phyloP scores from a whole-genome alignment of 768 basidiomycete species.

The Kwoniella shandongensis region DNA sequence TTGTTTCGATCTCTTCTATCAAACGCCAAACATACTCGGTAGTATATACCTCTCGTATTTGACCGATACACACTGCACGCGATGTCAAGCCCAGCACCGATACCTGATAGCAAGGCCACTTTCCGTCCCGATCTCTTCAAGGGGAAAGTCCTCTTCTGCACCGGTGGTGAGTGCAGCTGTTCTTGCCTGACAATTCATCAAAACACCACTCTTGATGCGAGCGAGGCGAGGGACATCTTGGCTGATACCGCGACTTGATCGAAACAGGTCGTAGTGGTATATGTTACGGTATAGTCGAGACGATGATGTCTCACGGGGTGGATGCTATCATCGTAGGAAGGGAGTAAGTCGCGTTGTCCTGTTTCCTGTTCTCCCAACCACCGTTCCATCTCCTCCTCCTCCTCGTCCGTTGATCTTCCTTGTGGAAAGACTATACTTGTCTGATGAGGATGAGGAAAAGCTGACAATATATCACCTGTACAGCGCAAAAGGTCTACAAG shows the following conservation, averaged over 20 bases:
- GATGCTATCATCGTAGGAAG: conserved; percentile 79
- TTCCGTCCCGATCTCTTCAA: conserved; percentile 69
- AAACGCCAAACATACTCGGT: too few species aligned
- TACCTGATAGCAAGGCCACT: conserved; percentile 1
- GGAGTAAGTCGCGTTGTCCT: conserved; percentile 76
- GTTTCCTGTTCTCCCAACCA: not conserved
- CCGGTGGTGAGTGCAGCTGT: conserved; percentile 62
- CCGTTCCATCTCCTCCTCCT: not conserved
- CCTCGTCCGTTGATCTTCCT: not conserved
- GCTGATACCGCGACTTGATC: not conserved
- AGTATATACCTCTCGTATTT: too few species aligned
- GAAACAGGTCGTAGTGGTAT: conserved; percentile 67
- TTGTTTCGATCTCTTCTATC: too few species aligned
- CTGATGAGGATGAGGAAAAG: not conserved
- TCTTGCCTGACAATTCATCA: too few species aligned
- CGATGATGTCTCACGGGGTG: conserved; percentile 72
- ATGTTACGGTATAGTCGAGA: conserved; percentile 81
- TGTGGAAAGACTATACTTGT: not conserved
- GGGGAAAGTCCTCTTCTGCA: conserved; percentile 78
- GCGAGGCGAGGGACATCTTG: not conserved
- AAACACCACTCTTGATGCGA: not conserved
- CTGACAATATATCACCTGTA: too few species aligned
- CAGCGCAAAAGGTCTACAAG: conserved; percentile 70
- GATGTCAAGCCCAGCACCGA: not conserved
- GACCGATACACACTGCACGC: too few species aligned